Evolutionary conservation across 805 yeast genomes (phyloP), one percentile per base, ranked within the genome.

Genomic region (Kregervanrija delftensis): DNA sequence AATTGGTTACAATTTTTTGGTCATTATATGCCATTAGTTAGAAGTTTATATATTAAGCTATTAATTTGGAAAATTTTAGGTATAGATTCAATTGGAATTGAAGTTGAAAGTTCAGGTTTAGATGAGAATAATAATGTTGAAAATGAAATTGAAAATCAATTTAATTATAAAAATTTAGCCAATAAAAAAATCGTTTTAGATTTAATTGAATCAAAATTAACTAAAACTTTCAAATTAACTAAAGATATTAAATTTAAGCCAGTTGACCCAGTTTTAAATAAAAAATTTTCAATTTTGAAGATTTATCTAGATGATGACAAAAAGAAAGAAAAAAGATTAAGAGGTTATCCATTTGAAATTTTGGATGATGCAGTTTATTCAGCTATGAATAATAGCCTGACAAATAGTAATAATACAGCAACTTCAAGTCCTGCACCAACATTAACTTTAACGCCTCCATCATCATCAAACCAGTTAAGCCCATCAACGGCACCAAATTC

Each of bases 21-120:
- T 34, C 95, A 88, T 61, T 88, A 95, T 87, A 76, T 80, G 55
- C 89, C 95, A 3, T 61, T 86, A 13, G 80, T 86, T 17, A 68
- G 96, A 33, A 73, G 83, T 4, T 84, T 80, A 55, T 87, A 80
- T 59, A 68, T 76, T 40, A 68, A 89, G 35, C 67, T 87, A 16
- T 47, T 87, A 13, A 71, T 86, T 40, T 87, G 91, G 84, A 74
- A 86, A 49, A 61, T 37, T 60, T 66, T 58, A 67, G 81, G 48
- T 44, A 66, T 55, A 13, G 41, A 45, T 14, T 49, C 57, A 11
- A 14, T 55, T 2, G 46, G 43, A 17, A 44, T 46, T 28, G 28
- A 37, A 9, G 16, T 22, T 8, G 30, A 41, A 41, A 31, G 35
- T 43, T 12, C 49, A 37, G 12, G 15, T 37, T 11, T 22, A 6